Conservation (phyloP, 163 green algal species). For the Coccomyxa subellipsoidea region DNA sequence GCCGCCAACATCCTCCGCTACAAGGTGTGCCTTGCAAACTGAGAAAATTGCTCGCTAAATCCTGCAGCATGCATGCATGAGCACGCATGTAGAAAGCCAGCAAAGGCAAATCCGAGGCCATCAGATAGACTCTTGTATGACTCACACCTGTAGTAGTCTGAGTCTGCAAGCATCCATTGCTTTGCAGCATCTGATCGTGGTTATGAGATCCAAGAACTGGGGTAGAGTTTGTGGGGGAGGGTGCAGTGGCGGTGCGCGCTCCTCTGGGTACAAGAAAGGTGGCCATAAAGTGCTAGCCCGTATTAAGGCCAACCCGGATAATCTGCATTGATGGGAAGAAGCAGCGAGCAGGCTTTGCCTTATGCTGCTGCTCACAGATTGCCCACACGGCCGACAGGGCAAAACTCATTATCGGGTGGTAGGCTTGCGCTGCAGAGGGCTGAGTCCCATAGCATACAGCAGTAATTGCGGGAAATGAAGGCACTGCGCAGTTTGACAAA, state of each 20-base stretch:
- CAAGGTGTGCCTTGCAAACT: neutral
- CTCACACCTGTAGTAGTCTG: constrained; percentile 35
- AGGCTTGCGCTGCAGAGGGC: neutral
- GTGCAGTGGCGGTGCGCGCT: too few relatives aligned
- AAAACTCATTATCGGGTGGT: neutral
- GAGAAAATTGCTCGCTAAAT: neutral
- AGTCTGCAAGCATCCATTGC: constrained; percentile 40
- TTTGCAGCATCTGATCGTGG: neutral
- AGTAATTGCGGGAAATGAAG: neutral
- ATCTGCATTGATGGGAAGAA: neutral
- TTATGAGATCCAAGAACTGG: too few relatives aligned
- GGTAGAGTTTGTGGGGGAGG: too few relatives aligned
- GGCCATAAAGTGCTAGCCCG: neutral
- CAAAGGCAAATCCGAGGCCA: too few relatives aligned
- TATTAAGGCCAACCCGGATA: neutral
- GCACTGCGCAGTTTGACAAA: neutral
- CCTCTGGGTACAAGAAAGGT: neutral
- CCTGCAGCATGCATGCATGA: neutral
- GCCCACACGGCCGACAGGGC: neutral
- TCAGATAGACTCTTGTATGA: neutral
- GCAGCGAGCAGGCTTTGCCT: neutral
- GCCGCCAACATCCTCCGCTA: neutral
- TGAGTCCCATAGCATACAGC: neutral
- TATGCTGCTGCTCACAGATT: neutral
- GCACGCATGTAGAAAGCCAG: too few relatives aligned